Conservation (phyloP, 345 rosid species). For the Theobroma cacao region DNA sequence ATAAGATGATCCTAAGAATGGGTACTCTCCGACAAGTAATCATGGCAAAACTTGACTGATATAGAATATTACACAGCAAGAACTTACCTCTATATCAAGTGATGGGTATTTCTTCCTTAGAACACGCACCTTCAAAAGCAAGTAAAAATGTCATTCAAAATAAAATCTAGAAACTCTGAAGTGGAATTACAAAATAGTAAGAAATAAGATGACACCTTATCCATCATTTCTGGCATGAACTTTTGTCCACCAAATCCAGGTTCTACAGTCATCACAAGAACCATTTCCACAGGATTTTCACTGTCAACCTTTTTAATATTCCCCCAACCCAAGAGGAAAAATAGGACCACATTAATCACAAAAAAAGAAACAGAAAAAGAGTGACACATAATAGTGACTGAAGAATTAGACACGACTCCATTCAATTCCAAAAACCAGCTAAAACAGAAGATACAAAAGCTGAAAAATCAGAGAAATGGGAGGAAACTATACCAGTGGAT, state of each 20-base stretch:
- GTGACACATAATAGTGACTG: no score
- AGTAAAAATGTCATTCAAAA: neutral
- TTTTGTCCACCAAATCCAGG: slow-evolving; percentile 93
- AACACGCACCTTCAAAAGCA: slow-evolving; percentile 42
- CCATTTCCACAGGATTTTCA: slow-evolving; percentile 80
- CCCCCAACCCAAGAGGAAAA: neutral
- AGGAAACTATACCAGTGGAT: slow-evolving; percentile 59
- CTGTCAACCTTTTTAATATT: slow-evolving; percentile 53
- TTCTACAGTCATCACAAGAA: slow-evolving; percentile 89
- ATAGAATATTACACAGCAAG: neutral
- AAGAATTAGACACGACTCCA: neutral
- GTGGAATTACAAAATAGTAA: neutral
- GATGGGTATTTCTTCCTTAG: slow-evolving; percentile 69
- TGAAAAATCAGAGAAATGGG: neutral
- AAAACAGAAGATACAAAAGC: neutral
- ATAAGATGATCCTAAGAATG: neutral
- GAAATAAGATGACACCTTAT: slow-evolving; percentile 47
- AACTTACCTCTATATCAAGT: slow-evolving; percentile 80
- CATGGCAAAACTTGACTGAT: neutral
- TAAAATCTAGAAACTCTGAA: neutral
- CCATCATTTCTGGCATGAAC: slow-evolving; percentile 88
- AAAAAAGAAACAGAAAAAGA: neutral
- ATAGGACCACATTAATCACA: neutral
- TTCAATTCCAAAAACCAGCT: neutral
- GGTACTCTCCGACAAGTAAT: neutral